phyloP scores from a whole-genome alignment of 805 yeast genomes.

The Suhomyces prunicola region DNA sequence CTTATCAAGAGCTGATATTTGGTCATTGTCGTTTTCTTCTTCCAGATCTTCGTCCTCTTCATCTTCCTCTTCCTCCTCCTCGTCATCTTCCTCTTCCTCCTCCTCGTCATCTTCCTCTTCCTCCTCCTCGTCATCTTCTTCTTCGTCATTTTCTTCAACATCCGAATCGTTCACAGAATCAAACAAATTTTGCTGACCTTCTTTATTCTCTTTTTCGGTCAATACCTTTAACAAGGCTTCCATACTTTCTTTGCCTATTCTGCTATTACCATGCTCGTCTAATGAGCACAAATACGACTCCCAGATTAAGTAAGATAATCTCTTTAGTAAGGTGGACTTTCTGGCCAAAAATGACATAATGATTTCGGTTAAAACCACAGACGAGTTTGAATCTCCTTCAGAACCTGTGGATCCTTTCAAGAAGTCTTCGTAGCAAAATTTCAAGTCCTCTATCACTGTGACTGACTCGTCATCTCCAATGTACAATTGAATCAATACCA shows the following conservation, averaged over 20 bases:
- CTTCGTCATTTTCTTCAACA: conserved; percentile 21
- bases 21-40: conserved; percentile 13
- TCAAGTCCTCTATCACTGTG: conserved; percentile 68
- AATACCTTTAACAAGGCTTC: conserved; percentile 36
- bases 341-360: conserved; percentile 44
- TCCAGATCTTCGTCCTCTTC: conserved; percentile 14
- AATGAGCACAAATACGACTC: conserved; percentile 35
- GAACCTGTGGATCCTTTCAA: conserved; percentile 25
- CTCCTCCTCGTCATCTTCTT: conserved; percentile 28
- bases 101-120: conserved; percentile 20
- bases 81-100: conserved; percentile 24
- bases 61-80: conserved; percentile 20
- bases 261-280: conserved; percentile 22
- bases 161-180: conserved; percentile 49
- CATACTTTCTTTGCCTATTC: conserved; percentile 31
- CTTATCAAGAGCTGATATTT: conserved; percentile 24
- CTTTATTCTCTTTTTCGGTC: conserved; percentile 66
- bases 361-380: conserved; percentile 40
- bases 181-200: conserved; percentile 75
- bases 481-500: conserved; percentile 73
- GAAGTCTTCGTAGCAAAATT: conserved; percentile 52
- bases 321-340: conserved; percentile 35
- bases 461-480: conserved; percentile 77
- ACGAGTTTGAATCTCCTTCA: conserved; percentile 32
- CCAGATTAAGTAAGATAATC: conserved; percentile 39